phyloP scores from a whole-genome alignment of 2,329 filamentous ascomycete genomes.

The Acrodontium crateriforme region DNA sequence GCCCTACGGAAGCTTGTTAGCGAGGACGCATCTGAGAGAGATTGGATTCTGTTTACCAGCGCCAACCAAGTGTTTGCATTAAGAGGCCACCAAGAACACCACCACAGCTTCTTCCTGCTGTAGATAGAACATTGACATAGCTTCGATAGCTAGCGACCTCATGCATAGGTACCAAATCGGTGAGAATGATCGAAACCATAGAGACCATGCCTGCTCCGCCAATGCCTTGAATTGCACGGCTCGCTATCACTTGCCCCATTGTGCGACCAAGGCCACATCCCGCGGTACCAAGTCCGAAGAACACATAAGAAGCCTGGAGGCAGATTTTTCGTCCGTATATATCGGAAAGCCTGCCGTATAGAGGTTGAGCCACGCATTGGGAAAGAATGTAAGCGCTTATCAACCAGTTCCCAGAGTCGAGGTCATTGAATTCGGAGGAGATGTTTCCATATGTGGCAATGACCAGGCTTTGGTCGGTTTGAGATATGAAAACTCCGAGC shows the following conservation, averaged over 20 bases:
- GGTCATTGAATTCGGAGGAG: slow-evolving; percentile 31
- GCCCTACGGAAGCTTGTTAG: too few species aligned
- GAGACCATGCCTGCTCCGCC: slow-evolving; percentile 32
- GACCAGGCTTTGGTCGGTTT: slow-evolving; percentile 50
- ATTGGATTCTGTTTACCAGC: slow-evolving; percentile 34
- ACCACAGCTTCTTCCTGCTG: slow-evolving; percentile 36
- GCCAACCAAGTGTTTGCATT: slow-evolving; percentile 50
- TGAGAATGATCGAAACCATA: slow-evolving; percentile 35
- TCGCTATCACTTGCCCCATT: slow-evolving; percentile 28
- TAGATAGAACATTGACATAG: slow-evolving; percentile 39
- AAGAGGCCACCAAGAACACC: slow-evolving; percentile 47
- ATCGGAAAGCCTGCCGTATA: slow-evolving; percentile 33
- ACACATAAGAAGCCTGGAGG: slow-evolving; percentile 25
- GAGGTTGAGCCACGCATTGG: slow-evolving; percentile 26
- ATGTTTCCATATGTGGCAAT: slow-evolving; percentile 50
- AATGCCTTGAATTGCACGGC: slow-evolving; percentile 28
- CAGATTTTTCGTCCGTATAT: slow-evolving; percentile 31
- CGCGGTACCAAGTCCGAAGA: slow-evolving; percentile 30
- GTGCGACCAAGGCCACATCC: slow-evolving; percentile 24
- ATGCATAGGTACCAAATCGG: slow-evolving; percentile 34
- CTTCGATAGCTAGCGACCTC: slow-evolving; percentile 36
- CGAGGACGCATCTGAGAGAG: not conserved
- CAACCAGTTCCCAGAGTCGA: slow-evolving; percentile 31
- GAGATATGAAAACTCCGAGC: slow-evolving; percentile 49
- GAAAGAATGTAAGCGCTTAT: slow-evolving; percentile 32